A percentile compares a stretch with the other conserved stretches of the same genome.
Evolutionary conservation across 2,329 filamentous ascomycete genomes (phyloP).

Genomic region (Calonectria crousiana): DNA sequence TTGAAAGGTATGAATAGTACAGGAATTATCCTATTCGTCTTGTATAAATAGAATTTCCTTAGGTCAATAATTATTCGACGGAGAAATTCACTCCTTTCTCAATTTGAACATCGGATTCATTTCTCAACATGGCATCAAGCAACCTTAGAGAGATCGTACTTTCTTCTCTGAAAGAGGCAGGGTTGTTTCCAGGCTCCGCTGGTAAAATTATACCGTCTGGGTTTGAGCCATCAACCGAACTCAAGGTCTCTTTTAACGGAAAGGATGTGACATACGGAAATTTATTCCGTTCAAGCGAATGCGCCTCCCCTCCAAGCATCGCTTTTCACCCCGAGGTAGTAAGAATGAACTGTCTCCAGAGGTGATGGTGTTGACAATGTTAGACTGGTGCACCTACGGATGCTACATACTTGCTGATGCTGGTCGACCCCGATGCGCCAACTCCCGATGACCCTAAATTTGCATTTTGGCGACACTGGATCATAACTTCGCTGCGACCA

Average conservation of each 20-base stretch:
- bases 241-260: conserved; percentile 53
- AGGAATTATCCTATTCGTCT: background rate
- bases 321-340: conserved; percentile 50
- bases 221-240: conserved; percentile 57
- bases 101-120: background rate
- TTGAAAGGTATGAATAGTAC: background rate
- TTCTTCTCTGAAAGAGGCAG: conserved; percentile 43
- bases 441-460: conserved; percentile 67
- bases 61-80: background rate
- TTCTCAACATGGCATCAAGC: background rate
- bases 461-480: conserved; percentile 68
- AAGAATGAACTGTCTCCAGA: rapidly evolving
- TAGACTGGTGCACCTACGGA: conserved; percentile 42
- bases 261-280: conserved; percentile 52
- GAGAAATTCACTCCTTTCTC: background rate
- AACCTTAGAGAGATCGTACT: background rate
- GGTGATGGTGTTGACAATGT: background rate
- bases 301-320: conserved; percentile 52
- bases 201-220: conserved; percentile 52
- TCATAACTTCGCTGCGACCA: conserved; percentile 57
- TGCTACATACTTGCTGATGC: conserved; percentile 59
- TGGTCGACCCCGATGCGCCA: conserved; percentile 67
- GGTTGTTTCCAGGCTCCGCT: conserved; percentile 56
- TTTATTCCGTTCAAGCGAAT: conserved; percentile 55
- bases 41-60: background rate